Conservation (phyloP, 192 early-diverging fungal genomes). For the Dissophora ornata region DNA sequence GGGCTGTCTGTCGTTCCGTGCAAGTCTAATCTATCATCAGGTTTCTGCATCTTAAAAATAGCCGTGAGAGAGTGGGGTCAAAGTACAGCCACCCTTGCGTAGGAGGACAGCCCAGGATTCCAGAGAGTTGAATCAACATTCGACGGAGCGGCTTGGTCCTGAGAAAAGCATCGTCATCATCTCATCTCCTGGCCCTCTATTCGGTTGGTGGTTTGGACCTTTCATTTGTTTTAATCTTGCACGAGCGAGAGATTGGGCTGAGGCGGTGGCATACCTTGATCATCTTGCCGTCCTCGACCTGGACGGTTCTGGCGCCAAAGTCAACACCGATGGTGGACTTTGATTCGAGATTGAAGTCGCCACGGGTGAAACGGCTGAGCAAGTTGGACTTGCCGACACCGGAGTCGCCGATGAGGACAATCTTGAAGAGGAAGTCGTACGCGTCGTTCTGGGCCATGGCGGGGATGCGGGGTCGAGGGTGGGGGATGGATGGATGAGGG, state of each 20-base stretch:
- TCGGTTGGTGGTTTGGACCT: no score
- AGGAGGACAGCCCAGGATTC: no score
- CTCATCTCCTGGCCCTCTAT: no score
- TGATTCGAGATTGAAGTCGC: slow-evolving; percentile 57
- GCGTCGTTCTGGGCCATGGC: slow-evolving; percentile 70
- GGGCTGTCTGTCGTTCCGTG: neutral
- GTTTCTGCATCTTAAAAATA: no score
- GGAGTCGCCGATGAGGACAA: slow-evolving; percentile 79
- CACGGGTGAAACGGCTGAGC: slow-evolving; percentile 77
- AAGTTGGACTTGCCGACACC: slow-evolving; percentile 89
- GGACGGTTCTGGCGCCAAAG: slow-evolving; percentile 52
- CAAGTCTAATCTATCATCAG: no score
- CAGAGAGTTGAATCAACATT: neutral
- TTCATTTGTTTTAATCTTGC: no score
- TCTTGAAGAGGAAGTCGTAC: slow-evolving; percentile 79
- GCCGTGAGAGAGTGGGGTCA: no score
- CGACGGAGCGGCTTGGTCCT: no score
- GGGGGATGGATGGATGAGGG: neutral
- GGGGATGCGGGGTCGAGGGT: neutral
- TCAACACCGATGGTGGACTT: slow-evolving; percentile 60
- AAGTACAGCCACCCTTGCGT: no score
- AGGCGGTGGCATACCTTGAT: slow-evolving; percentile 98
- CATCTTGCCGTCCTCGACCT: slow-evolving; percentile 84
- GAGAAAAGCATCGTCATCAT: no score
- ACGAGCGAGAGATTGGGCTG: no score